Percentiles rank a stretch among this genome's conserved stretches.
Evolutionary conservation across 352 stramenopile species (phyloP).

Genomic region (Phytophthora pluvialis): DNA sequence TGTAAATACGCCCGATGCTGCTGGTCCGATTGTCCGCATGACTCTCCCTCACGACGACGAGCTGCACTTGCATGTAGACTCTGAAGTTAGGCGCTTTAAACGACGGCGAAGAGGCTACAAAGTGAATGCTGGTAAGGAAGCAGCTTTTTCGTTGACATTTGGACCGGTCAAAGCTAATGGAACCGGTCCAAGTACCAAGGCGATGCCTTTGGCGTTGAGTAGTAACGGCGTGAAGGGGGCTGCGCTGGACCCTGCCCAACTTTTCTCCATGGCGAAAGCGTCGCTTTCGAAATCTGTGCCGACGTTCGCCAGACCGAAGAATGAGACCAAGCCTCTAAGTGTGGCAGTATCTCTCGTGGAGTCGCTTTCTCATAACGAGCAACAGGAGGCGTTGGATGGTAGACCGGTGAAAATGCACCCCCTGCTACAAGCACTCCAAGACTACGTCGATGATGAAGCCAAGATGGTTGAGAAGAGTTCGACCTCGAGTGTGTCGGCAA

Average conservation of each 20-base stretch:
- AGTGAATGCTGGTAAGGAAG: conserved; percentile 20
- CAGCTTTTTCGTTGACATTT: conserved; percentile 42
- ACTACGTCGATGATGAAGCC: conserved; percentile 66
- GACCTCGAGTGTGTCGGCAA: conserved; percentile 25
- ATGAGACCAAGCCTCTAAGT: conserved; percentile 54
- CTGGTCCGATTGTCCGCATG: conserved; percentile 54
- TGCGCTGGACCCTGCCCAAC: conserved; percentile 20
- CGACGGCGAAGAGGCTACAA: conserved; percentile 47
- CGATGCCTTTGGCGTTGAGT: background rate
- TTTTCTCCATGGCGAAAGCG: conserved; percentile 37
- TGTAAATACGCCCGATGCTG: conserved; percentile 65
- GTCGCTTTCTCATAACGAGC: conserved; percentile 72
- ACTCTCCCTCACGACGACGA: conserved; percentile 63
- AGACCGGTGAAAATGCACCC: conserved; percentile 72
- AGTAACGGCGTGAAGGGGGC: conserved; percentile 25
- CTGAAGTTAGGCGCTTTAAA: conserved; percentile 66
- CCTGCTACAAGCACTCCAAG: conserved; percentile 65
- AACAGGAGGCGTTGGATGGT: conserved; percentile 68
- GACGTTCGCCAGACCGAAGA: conserved; percentile 23
- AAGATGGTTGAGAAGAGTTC: conserved; percentile 31
- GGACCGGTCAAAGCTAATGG: conserved; percentile 30
- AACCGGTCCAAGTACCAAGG: background rate
- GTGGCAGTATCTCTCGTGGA: conserved; percentile 75
- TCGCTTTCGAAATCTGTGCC: conserved; percentile 32
- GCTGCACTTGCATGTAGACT: conserved; percentile 43